Evolutionary conservation across 805 yeast species (phyloP), one percentile per base, ranked within the genome.

Genomic region (Kazachstania taianensis): DNA sequence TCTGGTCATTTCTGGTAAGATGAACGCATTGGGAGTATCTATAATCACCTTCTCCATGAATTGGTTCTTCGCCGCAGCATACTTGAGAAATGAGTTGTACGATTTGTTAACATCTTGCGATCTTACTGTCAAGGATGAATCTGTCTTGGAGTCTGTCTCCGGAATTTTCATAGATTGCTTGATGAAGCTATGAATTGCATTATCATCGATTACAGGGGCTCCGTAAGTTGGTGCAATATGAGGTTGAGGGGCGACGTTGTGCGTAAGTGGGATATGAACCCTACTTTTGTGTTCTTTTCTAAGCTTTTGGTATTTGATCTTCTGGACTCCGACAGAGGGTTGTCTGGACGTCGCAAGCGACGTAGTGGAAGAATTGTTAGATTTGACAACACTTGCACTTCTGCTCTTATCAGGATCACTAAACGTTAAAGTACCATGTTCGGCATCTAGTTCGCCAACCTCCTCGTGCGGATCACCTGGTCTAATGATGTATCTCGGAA

Each of bases 401-500:
- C n/a, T n/a, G n/a, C n/a, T n/a, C n/a, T n/a, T n/a, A n/a, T 20
- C 20, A 20, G 23, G 18, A 12, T 28, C 22, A 25, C 28, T 32
- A 14, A 35, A 32, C 3, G 37, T 31, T 4, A 57, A 39, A 5
- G 61, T 53, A 32, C 62, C 60, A 15, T 50, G 50, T 15, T 47
- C 54, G 16, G 44, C 49, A 39, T 57, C 61, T 14, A 57, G 43
- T 35, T 50, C 49, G 20, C 61, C 60, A n/a, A n/a, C n/a, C 15
- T 50, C 61, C 43, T 46, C 55, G 4, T 61, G 52, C 24, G 66
- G 61, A 31, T 62, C 70, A 24, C 63, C 63, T 4, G 70, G 70
- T 41, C 67, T 59, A 5, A 64, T 57, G 27, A 66, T 61, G 41
- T 66, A 63, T 39, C 64, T 60, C 20, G 69, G 70, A 39, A 66